Evolutionary conservation across 2,329 filamentous ascomycete genomes (phyloP), one percentile per base, ranked within the genome.

Genomic region (Myriangium duriaei): DNA sequence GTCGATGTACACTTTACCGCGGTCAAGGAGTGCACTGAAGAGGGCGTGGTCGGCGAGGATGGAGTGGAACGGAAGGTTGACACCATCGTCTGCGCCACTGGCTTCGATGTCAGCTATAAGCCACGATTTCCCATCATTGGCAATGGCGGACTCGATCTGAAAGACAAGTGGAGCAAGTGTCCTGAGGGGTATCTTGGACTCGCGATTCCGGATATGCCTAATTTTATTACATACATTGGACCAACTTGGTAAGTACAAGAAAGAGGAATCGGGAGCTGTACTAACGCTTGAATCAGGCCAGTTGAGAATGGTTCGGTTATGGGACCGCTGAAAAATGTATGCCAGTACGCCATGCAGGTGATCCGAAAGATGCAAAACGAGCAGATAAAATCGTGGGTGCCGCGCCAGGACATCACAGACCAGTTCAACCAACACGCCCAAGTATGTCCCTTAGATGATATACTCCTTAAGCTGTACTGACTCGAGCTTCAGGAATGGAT

Each of bases 1-100:
- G 64, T 69, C 2, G 61, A 68, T 45, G 65, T 69, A 0, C 64
- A 68, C 44, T 69, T 69, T 46, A 63, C 65, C 2, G 54, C 60
- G 2, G 65, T 68, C 2, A 52, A 51, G 11, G 55, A 57, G 17
- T 61, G 67, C 40, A 68, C 65, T 0, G 58, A 64, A 42, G 59
- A 61, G 3, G 64, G 64, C 1, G 58, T 67, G 1, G 54, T 67
- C 1, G 63, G 63, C 9, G 55, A 47, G 4, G 59, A 68, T 34
- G 64, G 64, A 6, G 42, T 50, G 1, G 59, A 63, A 49, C 51
- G 59, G 17, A 53, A 60, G 36, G 53, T 57, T 5, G 62, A 65
- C 44, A 62, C 59, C 2, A 58, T 65, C n/a, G 47, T 64, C 11
- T 65, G 61, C 41, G 62, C 63, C 0, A 65, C 63, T 1, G 63